phyloP scores from a whole-genome alignment of 306 rosid genomes.

The Cucumis hystrix region DNA sequence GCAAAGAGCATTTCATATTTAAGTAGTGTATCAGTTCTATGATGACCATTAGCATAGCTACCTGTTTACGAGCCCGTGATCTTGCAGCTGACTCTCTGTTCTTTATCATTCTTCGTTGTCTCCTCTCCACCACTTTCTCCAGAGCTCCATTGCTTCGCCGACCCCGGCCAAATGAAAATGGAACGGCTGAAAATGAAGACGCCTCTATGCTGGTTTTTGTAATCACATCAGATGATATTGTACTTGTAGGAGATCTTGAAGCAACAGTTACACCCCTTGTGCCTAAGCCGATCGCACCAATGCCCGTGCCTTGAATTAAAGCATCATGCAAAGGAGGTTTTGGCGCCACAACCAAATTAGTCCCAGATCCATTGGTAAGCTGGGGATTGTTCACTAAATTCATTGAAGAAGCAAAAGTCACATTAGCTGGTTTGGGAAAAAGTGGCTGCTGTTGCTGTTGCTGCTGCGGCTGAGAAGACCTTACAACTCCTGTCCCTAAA shows the following conservation, averaged over 20 bases:
- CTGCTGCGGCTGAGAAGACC: constrained; percentile 32
- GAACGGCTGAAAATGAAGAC: constrained; percentile 48
- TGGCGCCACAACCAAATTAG: constrained; percentile 23
- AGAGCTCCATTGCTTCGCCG: constrained; percentile 38
- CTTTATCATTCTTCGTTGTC: constrained; percentile 93
- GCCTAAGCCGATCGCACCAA: constrained; percentile 41
- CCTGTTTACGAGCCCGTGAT: constrained; percentile 99
- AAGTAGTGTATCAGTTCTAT: not conserved
- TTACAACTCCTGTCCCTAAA: constrained; percentile 22
- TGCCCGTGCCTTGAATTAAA: constrained; percentile 26
- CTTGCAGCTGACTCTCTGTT: constrained; percentile 97
- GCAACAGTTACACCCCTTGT: constrained; percentile 23
- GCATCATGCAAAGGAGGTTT: constrained; percentile 40
- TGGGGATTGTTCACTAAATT: constrained; percentile 43
- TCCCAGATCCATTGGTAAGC: constrained; percentile 32
- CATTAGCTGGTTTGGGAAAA: constrained; percentile 52
- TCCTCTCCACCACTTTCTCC: constrained; percentile 89
- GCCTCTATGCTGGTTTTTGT: constrained; percentile 21
- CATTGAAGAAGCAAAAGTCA: constrained; percentile 46
- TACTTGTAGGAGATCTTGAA: constrained; percentile 33
- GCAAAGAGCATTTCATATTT: not conserved
- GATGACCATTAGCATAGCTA: constrained; percentile 8
- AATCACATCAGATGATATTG: constrained; percentile 41
- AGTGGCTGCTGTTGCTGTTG: constrained; percentile 44
- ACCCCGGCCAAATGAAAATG: constrained; percentile 53